Evolutionary conservation across 1,284 basidiomycete genomes (phyloP).

Genomic region (Termitomyces sp.): DNA sequence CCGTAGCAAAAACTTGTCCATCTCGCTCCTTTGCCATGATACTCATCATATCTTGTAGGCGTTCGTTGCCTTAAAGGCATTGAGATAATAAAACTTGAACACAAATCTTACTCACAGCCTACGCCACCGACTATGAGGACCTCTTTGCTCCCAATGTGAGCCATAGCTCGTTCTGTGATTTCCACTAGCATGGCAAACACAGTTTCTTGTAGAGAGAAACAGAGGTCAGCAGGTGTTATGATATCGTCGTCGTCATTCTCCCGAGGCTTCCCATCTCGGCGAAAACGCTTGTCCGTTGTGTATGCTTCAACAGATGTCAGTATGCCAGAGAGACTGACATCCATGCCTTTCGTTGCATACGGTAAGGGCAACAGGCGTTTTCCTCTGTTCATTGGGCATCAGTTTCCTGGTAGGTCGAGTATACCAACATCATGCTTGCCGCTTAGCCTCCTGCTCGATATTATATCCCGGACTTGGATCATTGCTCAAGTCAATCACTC

Average conservation of each 20-base stretch:
- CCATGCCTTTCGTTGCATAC: constrained; percentile 99
- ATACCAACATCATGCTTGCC: constrained; percentile 39
- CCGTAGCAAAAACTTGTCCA: constrained; percentile 91
- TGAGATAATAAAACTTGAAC: background rate
- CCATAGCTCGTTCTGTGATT: constrained; percentile 99
- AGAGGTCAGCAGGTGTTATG: constrained; percentile 91
- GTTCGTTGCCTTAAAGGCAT: constrained; percentile 64
- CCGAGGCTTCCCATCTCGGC: constrained; percentile 34
- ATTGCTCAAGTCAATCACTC: constrained; percentile 94
- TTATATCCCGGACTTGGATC: constrained; percentile 98
- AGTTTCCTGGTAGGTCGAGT: constrained; percentile 23
- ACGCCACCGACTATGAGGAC: constrained; percentile 98
- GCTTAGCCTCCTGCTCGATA: constrained; percentile 94
- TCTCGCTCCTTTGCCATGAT: constrained; percentile 91
- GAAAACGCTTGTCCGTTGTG: constrained; percentile 74
- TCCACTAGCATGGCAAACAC: constrained; percentile 99
- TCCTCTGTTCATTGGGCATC: constrained; percentile 41
- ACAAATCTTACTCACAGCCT: constrained; percentile 71
- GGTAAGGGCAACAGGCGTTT: constrained; percentile 79
- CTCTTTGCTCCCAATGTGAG: constrained; percentile 93
- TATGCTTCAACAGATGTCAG: constrained; percentile 87
- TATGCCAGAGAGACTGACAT: constrained; percentile 92
- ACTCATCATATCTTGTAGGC: constrained; percentile 98
- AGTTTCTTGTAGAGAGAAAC: constrained; percentile 96
- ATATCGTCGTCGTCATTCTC: constrained; percentile 55